These are phyloP conservation scores for Albizia julibrissin DNA, from an alignment of 306 rosid genomes.

Conservation along the genomic window DNA sequence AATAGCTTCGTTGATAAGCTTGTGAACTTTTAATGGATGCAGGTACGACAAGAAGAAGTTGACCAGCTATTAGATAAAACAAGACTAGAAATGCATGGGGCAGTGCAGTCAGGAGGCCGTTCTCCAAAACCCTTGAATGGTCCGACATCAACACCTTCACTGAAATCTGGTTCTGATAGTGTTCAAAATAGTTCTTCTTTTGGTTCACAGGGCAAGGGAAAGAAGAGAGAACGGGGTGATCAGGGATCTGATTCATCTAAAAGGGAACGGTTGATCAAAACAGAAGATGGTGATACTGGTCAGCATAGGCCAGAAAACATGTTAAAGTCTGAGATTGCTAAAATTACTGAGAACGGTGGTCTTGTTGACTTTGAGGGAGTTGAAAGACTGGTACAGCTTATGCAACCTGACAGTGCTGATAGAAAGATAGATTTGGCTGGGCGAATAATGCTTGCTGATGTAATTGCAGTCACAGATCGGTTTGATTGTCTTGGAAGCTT, in stretches of 20 bases:
- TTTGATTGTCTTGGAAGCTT: slow-evolving; percentile 74
- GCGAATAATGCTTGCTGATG: slow-evolving; percentile 74
- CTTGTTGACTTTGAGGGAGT: slow-evolving; percentile 78
- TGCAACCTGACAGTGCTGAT: slow-evolving; percentile 70
- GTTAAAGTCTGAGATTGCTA: slow-evolving; percentile 74
- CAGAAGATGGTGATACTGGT: slow-evolving; percentile 80
- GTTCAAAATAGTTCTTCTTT: slow-evolving; percentile 70
- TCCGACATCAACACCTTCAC: slow-evolving; percentile 65
- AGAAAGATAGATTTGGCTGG: slow-evolving; percentile 76
- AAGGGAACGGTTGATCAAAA: slow-evolving; percentile 61
- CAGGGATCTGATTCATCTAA: slow-evolving; percentile 73
- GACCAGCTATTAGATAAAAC: slow-evolving; percentile 77
- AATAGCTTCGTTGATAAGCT: not conserved
- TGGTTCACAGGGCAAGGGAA: slow-evolving; percentile 71
- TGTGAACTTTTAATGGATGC: slow-evolving; percentile 27
- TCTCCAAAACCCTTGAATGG: slow-evolving; percentile 90
- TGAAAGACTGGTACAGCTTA: slow-evolving; percentile 74
- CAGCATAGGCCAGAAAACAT: slow-evolving; percentile 54
- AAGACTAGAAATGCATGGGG: slow-evolving; percentile 86
- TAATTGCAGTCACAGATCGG: slow-evolving; percentile 71
- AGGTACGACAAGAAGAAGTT: slow-evolving; percentile 94
- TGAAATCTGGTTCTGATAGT: slow-evolving; percentile 78
- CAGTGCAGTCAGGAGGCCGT: slow-evolving; percentile 91
- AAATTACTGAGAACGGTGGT: slow-evolving; percentile 86
- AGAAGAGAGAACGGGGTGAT: slow-evolving; percentile 85